A percentile compares a stretch with the other conserved stretches of the same genome.
These are phyloP conservation scores for Xylaria sp. DNA, from an alignment of 2,329 filamentous ascomycete species.

Conservation along the genomic window DNA sequence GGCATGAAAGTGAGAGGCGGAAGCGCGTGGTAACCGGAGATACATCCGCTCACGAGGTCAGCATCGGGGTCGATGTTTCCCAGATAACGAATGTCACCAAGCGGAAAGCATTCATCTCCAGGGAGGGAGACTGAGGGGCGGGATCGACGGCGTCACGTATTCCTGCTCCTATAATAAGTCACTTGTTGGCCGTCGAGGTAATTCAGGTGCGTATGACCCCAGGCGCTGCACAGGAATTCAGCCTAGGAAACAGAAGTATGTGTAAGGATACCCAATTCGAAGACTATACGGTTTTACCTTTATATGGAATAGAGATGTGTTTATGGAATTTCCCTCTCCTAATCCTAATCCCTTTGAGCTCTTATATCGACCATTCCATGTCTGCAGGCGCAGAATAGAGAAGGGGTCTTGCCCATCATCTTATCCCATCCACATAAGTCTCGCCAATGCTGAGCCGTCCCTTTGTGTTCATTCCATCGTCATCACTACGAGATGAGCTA, in stretches of 20 bases:
- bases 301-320: not conserved
- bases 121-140: not conserved
- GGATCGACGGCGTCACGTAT: not conserved
- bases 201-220: not conserved
- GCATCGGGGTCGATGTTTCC: slow-evolving; percentile 18
- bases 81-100: slow-evolving; percentile 18
- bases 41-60: slow-evolving; percentile 39
- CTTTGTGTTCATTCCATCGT: no score
- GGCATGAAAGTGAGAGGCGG: slow-evolving; percentile 33
- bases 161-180: not conserved
- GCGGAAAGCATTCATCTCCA: slow-evolving; percentile 19
- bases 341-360: not conserved
- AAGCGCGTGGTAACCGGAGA: slow-evolving; percentile 26
- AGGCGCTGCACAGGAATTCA: not conserved
- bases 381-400: not conserved
- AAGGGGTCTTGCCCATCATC: no score
- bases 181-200: no score
- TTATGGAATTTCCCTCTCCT: not conserved
- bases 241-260: not conserved
- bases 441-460: no score
- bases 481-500: no score
- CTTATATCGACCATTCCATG: not conserved
- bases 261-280: not conserved
- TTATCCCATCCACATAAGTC: no score
- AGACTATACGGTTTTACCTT: not conserved